Percentiles rank a stretch among this genome's conserved stretches.
Conservation (phyloP, 805 yeast genomes). For the Naumovozyma baii region DNA sequence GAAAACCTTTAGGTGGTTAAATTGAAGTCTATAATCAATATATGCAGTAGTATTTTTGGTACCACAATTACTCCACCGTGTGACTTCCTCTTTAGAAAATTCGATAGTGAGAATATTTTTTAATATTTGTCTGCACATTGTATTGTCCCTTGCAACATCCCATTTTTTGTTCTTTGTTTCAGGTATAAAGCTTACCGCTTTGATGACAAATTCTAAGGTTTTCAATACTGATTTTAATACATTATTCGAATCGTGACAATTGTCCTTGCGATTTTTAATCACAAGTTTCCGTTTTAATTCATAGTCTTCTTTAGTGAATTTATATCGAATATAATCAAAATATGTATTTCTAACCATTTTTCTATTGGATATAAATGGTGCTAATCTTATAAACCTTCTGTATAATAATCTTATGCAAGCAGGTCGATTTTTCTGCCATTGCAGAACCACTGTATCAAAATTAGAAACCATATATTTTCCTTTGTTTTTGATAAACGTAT, state of each 20-base stretch:
- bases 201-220: conserved; percentile 18
- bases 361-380: conserved; percentile 21
- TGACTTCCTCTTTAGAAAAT: conserved; percentile 8
- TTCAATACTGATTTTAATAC: conserved; percentile 3
- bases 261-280: conserved; percentile 4
- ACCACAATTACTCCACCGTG: background rate
- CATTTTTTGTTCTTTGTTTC: conserved; percentile 3
- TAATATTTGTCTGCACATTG: conserved; percentile 16
- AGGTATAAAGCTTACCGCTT: conserved; percentile 13
- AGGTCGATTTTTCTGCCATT: background rate
- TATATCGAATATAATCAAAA: conserved; percentile 21
- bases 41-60: conserved; percentile 1
- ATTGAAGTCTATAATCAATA: conserved; percentile 8
- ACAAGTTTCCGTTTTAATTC: conserved; percentile 13
- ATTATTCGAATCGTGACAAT: background rate
- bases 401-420: conserved; percentile 9
- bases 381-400: conserved; percentile 22
- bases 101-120: conserved; percentile 25
- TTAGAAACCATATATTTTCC: conserved; percentile 9
- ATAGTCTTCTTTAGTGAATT: conserved; percentile 23
- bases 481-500: conserved; percentile 11
- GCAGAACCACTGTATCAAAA: conserved; percentile 1
- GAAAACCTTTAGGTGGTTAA: conserved; percentile 9
- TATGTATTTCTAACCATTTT: conserved; percentile 20
- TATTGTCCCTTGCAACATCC: conserved; percentile 11